A percentile compares a stretch with the other conserved stretches of the same genome.
Evolutionary conservation across 257 asterid genomes (phyloP).

Genomic region (Leptodermis oblonga): DNA sequence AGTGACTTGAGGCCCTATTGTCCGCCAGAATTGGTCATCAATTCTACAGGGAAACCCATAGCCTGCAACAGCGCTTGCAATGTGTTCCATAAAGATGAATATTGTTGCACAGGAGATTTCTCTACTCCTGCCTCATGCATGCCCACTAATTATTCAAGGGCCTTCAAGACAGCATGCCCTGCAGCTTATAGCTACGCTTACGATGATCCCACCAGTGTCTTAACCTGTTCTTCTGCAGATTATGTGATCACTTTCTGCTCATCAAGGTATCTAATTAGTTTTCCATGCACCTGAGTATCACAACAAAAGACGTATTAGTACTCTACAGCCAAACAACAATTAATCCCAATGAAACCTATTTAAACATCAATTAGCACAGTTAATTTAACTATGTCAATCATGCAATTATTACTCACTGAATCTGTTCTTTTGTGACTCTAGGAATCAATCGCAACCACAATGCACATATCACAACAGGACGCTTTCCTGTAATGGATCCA

Average conservation of each 20-base stretch:
- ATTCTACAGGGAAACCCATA: conserved; percentile 23
- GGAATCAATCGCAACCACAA: conserved; percentile 58
- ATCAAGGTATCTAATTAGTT: conserved; percentile 30
- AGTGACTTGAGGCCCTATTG: conserved; percentile 45
- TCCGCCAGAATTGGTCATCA: conserved; percentile 43
- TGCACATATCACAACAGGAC: conserved; percentile 48
- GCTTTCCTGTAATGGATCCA: conserved; percentile 41
- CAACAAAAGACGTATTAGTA: not conserved
- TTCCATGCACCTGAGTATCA: not conserved
- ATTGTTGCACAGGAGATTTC: conserved; percentile 49
- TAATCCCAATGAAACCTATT: not conserved
- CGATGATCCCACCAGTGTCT: conserved; percentile 47
- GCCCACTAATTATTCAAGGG: conserved; percentile 54
- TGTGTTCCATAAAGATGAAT: conserved; percentile 46
- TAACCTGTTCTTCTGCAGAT: conserved; percentile 54
- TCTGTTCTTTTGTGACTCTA: conserved; percentile 17
- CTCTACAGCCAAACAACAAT: not conserved
- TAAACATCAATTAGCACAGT: not conserved
- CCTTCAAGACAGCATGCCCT: conserved; percentile 56
- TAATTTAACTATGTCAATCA: not conserved
- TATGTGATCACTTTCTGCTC: conserved; percentile 51
- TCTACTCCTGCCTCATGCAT: conserved; percentile 42
- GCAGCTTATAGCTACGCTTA: conserved; percentile 58
- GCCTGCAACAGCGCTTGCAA: conserved; percentile 66
- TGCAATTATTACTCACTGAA: not conserved